Evolutionary conservation across 331 rosid genomes (phyloP).

Genomic region (Rhamnella rubrinervis): DNA sequence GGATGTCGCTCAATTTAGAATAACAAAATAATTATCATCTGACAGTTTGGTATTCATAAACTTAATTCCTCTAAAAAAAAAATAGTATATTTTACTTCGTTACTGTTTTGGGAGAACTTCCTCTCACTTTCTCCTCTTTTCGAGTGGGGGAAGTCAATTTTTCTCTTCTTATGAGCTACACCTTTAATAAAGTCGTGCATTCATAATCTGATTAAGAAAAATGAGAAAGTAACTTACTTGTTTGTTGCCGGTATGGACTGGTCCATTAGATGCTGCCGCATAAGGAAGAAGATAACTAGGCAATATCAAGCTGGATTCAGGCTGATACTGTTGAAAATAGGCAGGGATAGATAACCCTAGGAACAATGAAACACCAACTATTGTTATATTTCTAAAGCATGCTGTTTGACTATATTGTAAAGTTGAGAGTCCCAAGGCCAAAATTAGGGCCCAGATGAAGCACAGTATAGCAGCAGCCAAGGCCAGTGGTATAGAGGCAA

Average conservation of each 20-base stretch:
- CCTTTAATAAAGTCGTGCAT: not conserved
- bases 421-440: constrained; percentile 72
- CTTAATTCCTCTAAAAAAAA: not conserved
- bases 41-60: too few species aligned
- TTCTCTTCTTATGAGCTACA: not conserved
- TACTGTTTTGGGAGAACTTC: not conserved
- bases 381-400: constrained; percentile 76
- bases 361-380: constrained; percentile 84
- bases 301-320: constrained; percentile 61
- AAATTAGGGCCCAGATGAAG: constrained; percentile 88
- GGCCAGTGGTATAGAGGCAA: constrained; percentile 90
- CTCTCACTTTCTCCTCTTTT: not conserved
- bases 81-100: not conserved
- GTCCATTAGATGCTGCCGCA: constrained; percentile 87
- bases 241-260: constrained; percentile 58
- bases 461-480: constrained; percentile 87
- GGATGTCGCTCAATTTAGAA: too few species aligned
- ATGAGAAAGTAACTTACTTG: constrained; percentile 45
- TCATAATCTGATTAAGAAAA: not conserved
- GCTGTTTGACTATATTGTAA: constrained; percentile 70
- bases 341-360: constrained; percentile 89
- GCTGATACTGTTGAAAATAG: constrained; percentile 85
- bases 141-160: too few species aligned
- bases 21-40: too few species aligned
- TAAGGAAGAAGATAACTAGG: constrained; percentile 88